A percentile compares a stretch with the other conserved stretches of the same genome.
Evolutionary conservation across 2,329 filamentous ascomycete species (phyloP).

Genomic region (Chaetomiaceae sp.): DNA sequence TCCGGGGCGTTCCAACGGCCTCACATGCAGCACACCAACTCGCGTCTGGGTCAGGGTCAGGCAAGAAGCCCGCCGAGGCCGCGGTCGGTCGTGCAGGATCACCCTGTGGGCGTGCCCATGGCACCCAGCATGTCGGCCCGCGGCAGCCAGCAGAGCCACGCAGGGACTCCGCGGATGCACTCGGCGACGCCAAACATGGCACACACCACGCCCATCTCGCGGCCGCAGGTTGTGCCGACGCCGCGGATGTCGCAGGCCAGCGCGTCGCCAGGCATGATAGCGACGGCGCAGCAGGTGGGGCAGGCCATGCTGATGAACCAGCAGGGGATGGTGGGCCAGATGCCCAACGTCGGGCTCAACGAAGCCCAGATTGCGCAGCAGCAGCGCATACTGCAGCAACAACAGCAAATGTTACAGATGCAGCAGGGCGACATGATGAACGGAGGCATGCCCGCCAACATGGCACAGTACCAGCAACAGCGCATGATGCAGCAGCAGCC

Average conservation of each 20-base stretch:
- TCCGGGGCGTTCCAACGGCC: not conserved
- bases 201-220: slow-evolving; percentile 54
- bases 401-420: slow-evolving; percentile 33
- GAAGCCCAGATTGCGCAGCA: slow-evolving; percentile 43
- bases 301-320: slow-evolving; percentile 49
- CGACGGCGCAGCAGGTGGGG: slow-evolving; percentile 45
- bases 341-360: slow-evolving; percentile 34
- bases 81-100: slow-evolving; percentile 58
- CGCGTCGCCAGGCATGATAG: slow-evolving; percentile 54
- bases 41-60: slow-evolving; percentile 57
- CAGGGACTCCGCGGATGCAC: slow-evolving; percentile 54
- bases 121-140: slow-evolving; percentile 57
- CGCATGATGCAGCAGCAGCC: slow-evolving; percentile 34
- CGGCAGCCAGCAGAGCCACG: slow-evolving; percentile 61
- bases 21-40: slow-evolving; percentile 61
- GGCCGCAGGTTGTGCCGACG: slow-evolving; percentile 44
- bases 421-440: slow-evolving; percentile 37
- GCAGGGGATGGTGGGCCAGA: slow-evolving; percentile 33
- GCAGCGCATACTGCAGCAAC: slow-evolving; percentile 39
- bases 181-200: slow-evolving; percentile 55
- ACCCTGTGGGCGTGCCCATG: slow-evolving; percentile 54
- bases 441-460: slow-evolving; percentile 31
- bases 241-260: slow-evolving; percentile 59
- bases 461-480: slow-evolving; percentile 31
- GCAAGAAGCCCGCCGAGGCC: slow-evolving; percentile 58